phyloP scores from a whole-genome alignment of 225 moss, liverwort and hornwort genomes.

The Climacium dendroides region DNA sequence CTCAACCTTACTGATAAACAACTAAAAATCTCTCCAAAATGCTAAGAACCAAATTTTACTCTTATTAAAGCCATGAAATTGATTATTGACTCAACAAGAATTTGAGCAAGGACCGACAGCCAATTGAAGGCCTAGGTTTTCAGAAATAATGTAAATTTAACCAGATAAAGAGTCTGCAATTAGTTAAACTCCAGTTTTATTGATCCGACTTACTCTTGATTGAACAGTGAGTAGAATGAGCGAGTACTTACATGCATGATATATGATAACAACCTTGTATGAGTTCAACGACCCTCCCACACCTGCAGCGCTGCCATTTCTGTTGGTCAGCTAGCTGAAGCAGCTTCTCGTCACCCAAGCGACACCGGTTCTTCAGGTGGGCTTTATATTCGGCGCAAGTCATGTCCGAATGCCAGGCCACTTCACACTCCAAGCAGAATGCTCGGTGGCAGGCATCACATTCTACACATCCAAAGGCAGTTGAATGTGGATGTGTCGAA shows the following conservation, averaged over 20 bases:
- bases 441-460: constrained; percentile 25
- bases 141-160: background rate
- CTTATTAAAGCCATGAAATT: too few species aligned
- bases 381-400: constrained; percentile 10
- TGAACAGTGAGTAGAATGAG: background rate
- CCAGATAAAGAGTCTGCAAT: background rate
- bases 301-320: constrained; percentile 25
- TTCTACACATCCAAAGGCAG: background rate
- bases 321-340: background rate
- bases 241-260: constrained; percentile 12
- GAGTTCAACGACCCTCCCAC: constrained; percentile 13
- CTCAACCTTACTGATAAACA: too few species aligned
- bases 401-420: constrained; percentile 30
- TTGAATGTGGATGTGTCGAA: background rate
- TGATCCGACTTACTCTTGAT: background rate
- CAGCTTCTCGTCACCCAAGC: constrained; percentile 5
- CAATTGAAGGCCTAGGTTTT: too few species aligned
- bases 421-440: constrained; percentile 20
- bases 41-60: too few species aligned
- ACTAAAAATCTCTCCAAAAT: too few species aligned
- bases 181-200: background rate
- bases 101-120: too few species aligned
- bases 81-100: too few species aligned
- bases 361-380: background rate
- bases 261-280: constrained; percentile 9